Evolutionary conservation across 2,329 filamentous ascomycete species (phyloP), one percentile per base, ranked within the genome.

Genomic region (Capronia americana): DNA sequence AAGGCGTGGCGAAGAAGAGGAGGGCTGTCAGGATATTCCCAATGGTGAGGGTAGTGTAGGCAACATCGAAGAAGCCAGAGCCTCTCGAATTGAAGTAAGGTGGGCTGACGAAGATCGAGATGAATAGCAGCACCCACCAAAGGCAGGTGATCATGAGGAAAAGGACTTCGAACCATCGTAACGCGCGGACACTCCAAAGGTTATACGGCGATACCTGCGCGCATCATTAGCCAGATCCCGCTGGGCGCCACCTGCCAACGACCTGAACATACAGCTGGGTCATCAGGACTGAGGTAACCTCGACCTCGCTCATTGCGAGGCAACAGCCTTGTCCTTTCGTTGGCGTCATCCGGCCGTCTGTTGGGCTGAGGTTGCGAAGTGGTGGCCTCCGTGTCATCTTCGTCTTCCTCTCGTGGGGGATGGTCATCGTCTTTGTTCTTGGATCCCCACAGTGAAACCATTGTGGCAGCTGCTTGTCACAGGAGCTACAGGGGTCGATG

Each of bases 81-180:
- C 95, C 95, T 60, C 92, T 88, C 10, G 89, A 91, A 76, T 95
- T 88, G 76, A 98, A 88, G 55, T 90, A 89, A 0, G 94, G 94
- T 14, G 93, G 93, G 61, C 92, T 97, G 72, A 96, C 89, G 79
- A 99, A 99, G 71, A 90, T 88, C 63, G 92, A 92, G 17, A 97
- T 88, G n/a, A 99, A 84, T 38, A 97, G 83, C 61, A 97, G 78
- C 10, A 92, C 85, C 94, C 95, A 98, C 94, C 94, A 98, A n/a
- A 92, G 74, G 74, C 96, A 92, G 63, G 88, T 91, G 72, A 93
- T 76, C 59, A 88, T 77, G 23, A 94, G 83, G 75, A 97, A 91
- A 44, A 92, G 73, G 63, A 96, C 83, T 4, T 92, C 94, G 67
- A 95, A 78, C 75, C 89, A 92, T 75, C 93, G 88, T 62, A 95